Conservation (phyloP, 768 basidiomycete genomes). For the Psilocybe tampanensis region DNA sequence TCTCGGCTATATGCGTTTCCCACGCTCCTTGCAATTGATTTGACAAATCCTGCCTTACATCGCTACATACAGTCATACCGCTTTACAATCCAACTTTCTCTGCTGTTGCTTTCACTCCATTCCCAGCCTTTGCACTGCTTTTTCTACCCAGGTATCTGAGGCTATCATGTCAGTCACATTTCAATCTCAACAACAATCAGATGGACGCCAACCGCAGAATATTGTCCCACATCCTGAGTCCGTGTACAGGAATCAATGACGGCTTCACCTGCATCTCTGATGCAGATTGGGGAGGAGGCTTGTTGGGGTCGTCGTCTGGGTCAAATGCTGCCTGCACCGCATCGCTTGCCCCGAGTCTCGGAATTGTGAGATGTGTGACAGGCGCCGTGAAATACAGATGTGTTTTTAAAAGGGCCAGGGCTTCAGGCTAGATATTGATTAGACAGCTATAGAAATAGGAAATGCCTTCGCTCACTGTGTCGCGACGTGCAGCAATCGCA, state of each 20-base stretch:
- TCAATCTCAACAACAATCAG: neutral
- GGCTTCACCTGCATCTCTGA: constrained; percentile 53
- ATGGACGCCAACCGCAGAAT: constrained; percentile 44
- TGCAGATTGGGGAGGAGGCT: constrained; percentile 53
- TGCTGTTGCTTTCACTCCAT: constrained; percentile 31
- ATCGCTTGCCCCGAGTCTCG: constrained; percentile 46
- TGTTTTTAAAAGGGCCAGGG: constrained; percentile 57
- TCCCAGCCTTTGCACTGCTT: constrained; percentile 36
- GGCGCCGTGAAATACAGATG: constrained; percentile 59
- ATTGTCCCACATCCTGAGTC: constrained; percentile 56
- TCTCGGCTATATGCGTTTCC: neutral
- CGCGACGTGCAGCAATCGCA: constrained; percentile 69
- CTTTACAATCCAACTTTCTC: constrained; percentile 22
- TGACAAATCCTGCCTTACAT: neutral
- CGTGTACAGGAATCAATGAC: constrained; percentile 49
- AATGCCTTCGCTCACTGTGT: constrained; percentile 49
- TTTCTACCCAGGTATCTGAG: constrained; percentile 50
- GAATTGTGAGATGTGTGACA: constrained; percentile 52
- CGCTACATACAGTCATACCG: neutral
- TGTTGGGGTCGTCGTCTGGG: constrained; percentile 48
- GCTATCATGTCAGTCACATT: neutral
- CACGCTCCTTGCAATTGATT: neutral
- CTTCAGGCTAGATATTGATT: constrained; percentile 42
- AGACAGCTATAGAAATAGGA: neutral
- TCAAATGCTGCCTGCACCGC: constrained; percentile 51